Evolutionary conservation across 257 asterid genomes (phyloP).

Genomic region (Forsythia suspensa): DNA sequence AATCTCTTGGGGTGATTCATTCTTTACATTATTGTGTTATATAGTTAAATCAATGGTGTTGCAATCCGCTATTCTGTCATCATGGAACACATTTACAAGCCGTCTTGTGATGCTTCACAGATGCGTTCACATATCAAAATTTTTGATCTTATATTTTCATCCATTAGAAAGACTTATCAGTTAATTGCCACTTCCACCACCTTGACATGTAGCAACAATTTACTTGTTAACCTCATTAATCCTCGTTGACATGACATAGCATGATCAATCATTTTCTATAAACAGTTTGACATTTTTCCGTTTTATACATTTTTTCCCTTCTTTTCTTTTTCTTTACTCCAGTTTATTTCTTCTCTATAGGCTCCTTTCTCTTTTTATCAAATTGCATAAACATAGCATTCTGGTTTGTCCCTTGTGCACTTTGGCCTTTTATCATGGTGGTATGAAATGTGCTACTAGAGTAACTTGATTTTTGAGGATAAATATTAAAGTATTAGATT

Average conservation of each 20-base stretch:
- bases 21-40: no score
- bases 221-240: background rate
- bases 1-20: background rate
- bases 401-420: background rate
- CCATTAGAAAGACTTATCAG: background rate
- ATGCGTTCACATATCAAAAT: background rate
- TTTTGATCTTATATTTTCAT: background rate
- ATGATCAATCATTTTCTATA: background rate
- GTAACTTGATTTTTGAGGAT: background rate
- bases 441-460: background rate
- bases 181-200: background rate
- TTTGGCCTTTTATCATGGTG: background rate
- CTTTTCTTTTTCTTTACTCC: background rate
- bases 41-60: background rate
- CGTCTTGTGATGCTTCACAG: background rate
- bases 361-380: background rate
- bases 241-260: background rate
- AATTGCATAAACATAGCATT: background rate
- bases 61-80: background rate
- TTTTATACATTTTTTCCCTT: background rate
- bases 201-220: background rate
- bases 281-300: background rate
- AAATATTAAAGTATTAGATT: background rate
- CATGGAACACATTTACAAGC: background rate
- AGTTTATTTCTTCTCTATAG: background rate